Base-by-base conservation (phyloP, 2,329 filamentous ascomycete species). In the Xylariales sp. region DNA sequence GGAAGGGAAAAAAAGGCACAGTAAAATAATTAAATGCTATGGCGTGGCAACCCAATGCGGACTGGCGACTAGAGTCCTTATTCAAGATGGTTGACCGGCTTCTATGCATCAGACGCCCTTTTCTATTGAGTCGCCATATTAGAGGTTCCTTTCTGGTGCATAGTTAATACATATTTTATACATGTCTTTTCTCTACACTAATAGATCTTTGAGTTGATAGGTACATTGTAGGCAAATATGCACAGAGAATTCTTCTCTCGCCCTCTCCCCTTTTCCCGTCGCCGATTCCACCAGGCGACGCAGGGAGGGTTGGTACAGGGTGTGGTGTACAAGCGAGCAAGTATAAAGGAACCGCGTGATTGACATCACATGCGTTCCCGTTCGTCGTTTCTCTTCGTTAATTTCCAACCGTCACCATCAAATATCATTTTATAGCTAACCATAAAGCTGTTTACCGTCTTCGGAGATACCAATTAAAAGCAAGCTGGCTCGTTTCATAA, bases 391-490 rank as follows among this genome's bases (percentile, higher is more conserved):
- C 59, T 48, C 41, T 53, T 49, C 45, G 18, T 48, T 53, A 28
- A 12, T 46, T 39, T 23, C 48, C 46, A 12, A 28, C 43, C 52
- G 10, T 30, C 18, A 23, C 34, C 32, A 30, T 56, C 23, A 34
- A 36, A 61, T 43, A 55, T 48, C 23, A 14, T 36, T 48, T 59
- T 46, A 56, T 58, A 68, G 32, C 49, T 56, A 32, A 49, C 8
- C 12, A 57, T 50, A 6, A 41, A 23, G 23, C 28, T 16, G 10
- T 72, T 78, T 89, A 97, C 77, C 93, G 86, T 79, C 94, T 88
- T 79, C 91, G 86, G 82, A 98, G 80, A 81, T 98, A 99, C 95
- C 95, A 99, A 80, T 93, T 94, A 80, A 94, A 97, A 0, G 94
- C 93, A 77, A 97, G 82, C 79, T 94, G 93, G 78, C 87, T 90